These are phyloP conservation scores for Diddensiella transvaalensis DNA, from an alignment of 805 yeast species.

Conservation along the genomic window DNA sequence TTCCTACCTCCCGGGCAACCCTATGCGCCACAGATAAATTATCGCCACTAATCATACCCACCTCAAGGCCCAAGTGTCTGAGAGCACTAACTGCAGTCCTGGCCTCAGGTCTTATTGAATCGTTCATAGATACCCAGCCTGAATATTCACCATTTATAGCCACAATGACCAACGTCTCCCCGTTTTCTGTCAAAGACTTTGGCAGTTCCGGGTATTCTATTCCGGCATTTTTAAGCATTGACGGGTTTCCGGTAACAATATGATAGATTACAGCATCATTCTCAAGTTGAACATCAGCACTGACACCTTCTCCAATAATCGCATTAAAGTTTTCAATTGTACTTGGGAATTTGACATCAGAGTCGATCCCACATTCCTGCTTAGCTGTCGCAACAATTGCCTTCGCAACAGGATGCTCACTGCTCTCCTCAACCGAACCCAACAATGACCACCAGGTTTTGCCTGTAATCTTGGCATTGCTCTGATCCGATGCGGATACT, in stretches of 20 bases:
- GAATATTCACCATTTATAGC: constrained; percentile 52
- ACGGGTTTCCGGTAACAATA: constrained; percentile 53
- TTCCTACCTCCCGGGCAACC: constrained; percentile 66
- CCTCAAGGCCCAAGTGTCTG: constrained; percentile 47
- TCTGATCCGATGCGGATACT: constrained; percentile 28
- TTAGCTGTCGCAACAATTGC: constrained; percentile 52
- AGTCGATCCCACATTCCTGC: constrained; percentile 13
- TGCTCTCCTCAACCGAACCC: constrained; percentile 58
- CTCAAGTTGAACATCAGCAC: constrained; percentile 24
- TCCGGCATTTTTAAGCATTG: constrained; percentile 8
- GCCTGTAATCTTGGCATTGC: constrained; percentile 3
- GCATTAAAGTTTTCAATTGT: constrained; percentile 26
- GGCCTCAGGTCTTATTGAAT: constrained; percentile 65
- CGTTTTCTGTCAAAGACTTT: constrained; percentile 26
- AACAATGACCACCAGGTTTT: constrained; percentile 50
- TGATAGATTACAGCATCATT: constrained; percentile 22
- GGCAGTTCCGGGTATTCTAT: background rate
- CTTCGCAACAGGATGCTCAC: constrained; percentile 86
- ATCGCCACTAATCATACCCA: constrained; percentile 93
- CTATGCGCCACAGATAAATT: constrained; percentile 54
- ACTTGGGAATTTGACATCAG: constrained; percentile 11
- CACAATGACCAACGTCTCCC: constrained; percentile 52
- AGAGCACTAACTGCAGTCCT: constrained; percentile 55
- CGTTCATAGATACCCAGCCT: constrained; percentile 68
- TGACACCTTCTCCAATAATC: constrained; percentile 34